These are phyloP conservation scores for Aechmea fasciata DNA, from an alignment of 176 grass and related monocot species.

Conservation along the genomic window DNA sequence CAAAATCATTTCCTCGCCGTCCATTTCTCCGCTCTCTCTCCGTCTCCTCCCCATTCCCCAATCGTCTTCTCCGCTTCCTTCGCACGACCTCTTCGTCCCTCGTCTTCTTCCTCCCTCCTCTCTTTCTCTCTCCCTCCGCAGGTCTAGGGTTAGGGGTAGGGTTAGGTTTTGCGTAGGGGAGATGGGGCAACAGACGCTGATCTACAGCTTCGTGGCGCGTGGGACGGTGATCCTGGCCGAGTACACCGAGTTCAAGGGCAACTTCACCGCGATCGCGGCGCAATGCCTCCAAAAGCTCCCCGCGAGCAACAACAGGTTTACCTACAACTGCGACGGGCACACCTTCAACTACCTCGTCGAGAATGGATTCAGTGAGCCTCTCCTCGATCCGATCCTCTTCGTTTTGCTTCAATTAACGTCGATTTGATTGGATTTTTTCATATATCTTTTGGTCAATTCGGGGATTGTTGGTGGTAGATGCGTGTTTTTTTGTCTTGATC, in stretches of 20 bases:
- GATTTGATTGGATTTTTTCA: neutral
- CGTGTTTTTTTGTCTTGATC: neutral
- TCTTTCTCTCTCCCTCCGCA: neutral
- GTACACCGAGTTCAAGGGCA: constrained; percentile 56
- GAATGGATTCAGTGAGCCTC: constrained; percentile 59
- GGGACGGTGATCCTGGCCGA: constrained; percentile 47
- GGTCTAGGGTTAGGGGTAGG: constrained; percentile 1
- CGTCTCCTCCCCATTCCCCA: neutral
- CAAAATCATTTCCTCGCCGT: constrained; percentile 49
- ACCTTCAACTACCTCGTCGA: constrained; percentile 83
- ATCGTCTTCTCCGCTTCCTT: neutral
- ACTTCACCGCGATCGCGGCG: constrained; percentile 52
- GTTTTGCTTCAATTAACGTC: neutral
- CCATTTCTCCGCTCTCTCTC: neutral
- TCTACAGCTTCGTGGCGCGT: constrained; percentile 60
- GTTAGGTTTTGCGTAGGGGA: neutral
- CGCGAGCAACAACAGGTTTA: constrained; percentile 40
- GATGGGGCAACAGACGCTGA: constrained; percentile 54
- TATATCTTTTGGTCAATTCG: neutral
- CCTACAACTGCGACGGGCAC: constrained; percentile 67
- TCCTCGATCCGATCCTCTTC: neutral
- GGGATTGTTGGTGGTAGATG: neutral
- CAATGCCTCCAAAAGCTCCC: constrained; percentile 73
- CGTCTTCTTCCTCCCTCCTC: constrained; percentile 7
- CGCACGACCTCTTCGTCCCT: neutral